Percentiles rank a stretch among this genome's conserved stretches.
These are phyloP conservation scores for Alternaria sp. DNA, from an alignment of 2,329 filamentous ascomycete species.

Conservation along the genomic window DNA sequence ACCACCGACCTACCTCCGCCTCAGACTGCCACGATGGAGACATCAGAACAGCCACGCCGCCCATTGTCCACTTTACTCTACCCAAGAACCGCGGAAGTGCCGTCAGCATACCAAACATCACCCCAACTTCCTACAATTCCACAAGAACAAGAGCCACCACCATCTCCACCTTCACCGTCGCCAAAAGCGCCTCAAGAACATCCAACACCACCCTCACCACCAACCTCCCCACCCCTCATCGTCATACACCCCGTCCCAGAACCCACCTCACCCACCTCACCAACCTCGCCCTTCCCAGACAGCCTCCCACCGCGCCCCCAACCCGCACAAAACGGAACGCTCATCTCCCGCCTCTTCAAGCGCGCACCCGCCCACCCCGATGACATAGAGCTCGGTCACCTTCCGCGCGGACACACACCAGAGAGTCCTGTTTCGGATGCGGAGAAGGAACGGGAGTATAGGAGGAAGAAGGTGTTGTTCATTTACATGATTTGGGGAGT, in stretches of 20 bases:
- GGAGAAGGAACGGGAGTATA: not conserved
- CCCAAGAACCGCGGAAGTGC: not conserved
- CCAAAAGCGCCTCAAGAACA: not conserved
- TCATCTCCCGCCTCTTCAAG: not conserved
- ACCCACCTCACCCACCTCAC: not conserved
- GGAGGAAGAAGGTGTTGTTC: not conserved
- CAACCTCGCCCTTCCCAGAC: not conserved
- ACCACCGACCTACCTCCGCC: not conserved
- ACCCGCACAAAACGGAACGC: not conserved
- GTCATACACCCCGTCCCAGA: not conserved
- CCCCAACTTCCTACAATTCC: not conserved
- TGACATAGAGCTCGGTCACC: not conserved
- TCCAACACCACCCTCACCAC: not conserved
- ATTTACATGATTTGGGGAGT: not conserved
- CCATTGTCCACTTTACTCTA: not conserved
- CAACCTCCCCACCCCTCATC: not conserved
- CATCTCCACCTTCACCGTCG: not conserved
- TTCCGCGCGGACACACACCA: not conserved
- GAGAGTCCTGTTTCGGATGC: not conserved
- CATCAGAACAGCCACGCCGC: not conserved
- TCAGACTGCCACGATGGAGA: not conserved
- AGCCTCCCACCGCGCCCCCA: not conserved
- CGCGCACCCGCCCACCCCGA: not conserved
- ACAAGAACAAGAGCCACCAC: not conserved
- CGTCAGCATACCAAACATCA: not conserved